Percentiles rank a stretch among this genome's conserved stretches.
These are phyloP conservation scores for Talaromyces albobiverticillius DNA, from an alignment of 2,329 filamentous ascomycete species.

Conservation along the genomic window DNA sequence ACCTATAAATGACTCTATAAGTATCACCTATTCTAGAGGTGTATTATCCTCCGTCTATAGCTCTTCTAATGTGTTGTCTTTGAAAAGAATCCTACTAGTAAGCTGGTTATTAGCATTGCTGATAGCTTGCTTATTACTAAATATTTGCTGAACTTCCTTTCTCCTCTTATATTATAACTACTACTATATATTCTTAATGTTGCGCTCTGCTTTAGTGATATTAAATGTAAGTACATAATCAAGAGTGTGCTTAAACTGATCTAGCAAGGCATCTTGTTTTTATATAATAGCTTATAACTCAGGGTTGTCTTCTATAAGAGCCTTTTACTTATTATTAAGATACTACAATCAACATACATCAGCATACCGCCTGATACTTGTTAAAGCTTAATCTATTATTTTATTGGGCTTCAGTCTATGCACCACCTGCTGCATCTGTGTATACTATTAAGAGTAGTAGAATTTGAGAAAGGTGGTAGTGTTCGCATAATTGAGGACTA, in stretches of 20 bases:
- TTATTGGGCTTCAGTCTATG: conserved; percentile 19
- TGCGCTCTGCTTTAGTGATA: conserved; percentile 13
- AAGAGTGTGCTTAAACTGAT: conserved; percentile 6
- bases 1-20: background rate
- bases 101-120: conserved; percentile 19
- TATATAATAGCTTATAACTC: conserved; percentile 18
- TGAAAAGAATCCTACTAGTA: conserved; percentile 9
- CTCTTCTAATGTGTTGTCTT: conserved; percentile 11
- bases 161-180: conserved; percentile 14
- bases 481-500: conserved; percentile 22
- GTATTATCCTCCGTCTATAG: background rate
- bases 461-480: conserved; percentile 24
- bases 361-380: conserved; percentile 16
- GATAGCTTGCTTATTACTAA: conserved; percentile 19
- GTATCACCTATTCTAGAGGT: background rate
- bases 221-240: conserved; percentile 10
- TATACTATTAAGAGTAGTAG: conserved; percentile 18
- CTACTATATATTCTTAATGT: conserved; percentile 17
- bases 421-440: conserved; percentile 20
- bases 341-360: conserved; percentile 19
- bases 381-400: conserved; percentile 16
- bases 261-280: conserved; percentile 13
- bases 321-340: conserved; percentile 17
- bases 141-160: conserved; percentile 14
- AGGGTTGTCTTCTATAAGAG: conserved; percentile 17